Base-by-base conservation (phyloP, 2,329 filamentous ascomycete species). In the Talaromyces pinophilus region DNA sequence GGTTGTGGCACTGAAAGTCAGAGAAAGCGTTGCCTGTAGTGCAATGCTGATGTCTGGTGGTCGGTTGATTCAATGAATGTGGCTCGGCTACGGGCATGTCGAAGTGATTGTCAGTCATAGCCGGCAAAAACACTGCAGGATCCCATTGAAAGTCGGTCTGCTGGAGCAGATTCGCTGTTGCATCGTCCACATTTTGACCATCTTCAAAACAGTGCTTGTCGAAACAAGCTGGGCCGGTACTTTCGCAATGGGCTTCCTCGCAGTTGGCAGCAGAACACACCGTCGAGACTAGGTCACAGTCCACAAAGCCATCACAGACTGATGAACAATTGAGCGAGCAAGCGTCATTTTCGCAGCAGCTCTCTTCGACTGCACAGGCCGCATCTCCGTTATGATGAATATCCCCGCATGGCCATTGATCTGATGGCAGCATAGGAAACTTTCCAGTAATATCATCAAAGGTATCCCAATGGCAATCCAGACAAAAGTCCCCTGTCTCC, bases 381-480 rank as follows among this genome's bases (percentile, higher is more conserved):
- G 68, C 67, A 22, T 74, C 69, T 10, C 71, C 68, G 54, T 71
- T 57, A 44, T 76, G 72, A 35, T 76, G 73, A 15, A 72, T 71
- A 46, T 72, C 73, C 6, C 72, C 67, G 62, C 74, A 77, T 40
- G 70, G 70, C 77, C 75, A 78, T 42, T 73, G 70, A 38, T 69
- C 70, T 11, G 73, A 64, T 3, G 71, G 55, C 22, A 72, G 70
- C 22, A 72, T 68, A 25, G 73, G 52, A 60, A 46, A 72, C 69
- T 68, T 75, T 74, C 7, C 72, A 72, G 65, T 76, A 74, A 62
- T 40, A 38, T 61, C 46, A 79, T 74, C 67, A 46, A 79, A 77
- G 3, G 72, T 70, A 59, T 80, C 76, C 78, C 78, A 80, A 54
- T 78, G 77, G 67, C 78, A 81, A 70, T 79, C 78, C 28, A 80